A percentile compares a stretch with the other conserved stretches of the same genome.
phyloP scores from a whole-genome alignment of 2,329 filamentous ascomycete genomes.

The Chrysosphaeria jannelii region DNA sequence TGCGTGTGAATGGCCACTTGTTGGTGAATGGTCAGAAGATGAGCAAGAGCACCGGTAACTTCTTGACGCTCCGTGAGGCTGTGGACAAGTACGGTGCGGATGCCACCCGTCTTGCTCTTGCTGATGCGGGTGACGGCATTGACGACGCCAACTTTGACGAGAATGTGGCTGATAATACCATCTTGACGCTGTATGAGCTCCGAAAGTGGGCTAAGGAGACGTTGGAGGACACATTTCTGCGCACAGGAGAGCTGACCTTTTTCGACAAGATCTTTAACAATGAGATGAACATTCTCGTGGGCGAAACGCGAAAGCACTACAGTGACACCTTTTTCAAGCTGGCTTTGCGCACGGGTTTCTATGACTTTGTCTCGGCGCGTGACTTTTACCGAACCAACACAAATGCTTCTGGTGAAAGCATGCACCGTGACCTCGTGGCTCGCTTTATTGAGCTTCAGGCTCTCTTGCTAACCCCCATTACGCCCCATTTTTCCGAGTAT shows the following conservation, averaged over 20 bases:
- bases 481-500: slow-evolving; percentile 84
- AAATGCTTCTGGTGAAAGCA: slow-evolving; percentile 44
- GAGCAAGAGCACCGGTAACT: slow-evolving; percentile 93
- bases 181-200: slow-evolving; percentile 51
- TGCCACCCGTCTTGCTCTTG: slow-evolving; percentile 62
- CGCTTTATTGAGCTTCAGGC: slow-evolving; percentile 53
- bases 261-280: slow-evolving; percentile 84
- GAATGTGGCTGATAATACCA: slow-evolving; percentile 70
- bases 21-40: slow-evolving; percentile 96
- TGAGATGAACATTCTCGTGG: slow-evolving; percentile 63
- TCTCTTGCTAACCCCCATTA: slow-evolving; percentile 43
- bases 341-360: slow-evolving; percentile 62
- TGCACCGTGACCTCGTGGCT: slow-evolving; percentile 55
- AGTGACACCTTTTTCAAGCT: slow-evolving; percentile 54
- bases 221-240: slow-evolving; percentile 36
- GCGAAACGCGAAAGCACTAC: slow-evolving; percentile 53
- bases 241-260: slow-evolving; percentile 40
- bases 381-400: slow-evolving; percentile 75
- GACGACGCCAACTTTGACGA: slow-evolving; percentile 96
- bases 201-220: slow-evolving; percentile 81
- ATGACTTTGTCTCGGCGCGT: slow-evolving; percentile 63
- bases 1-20: slow-evolving; percentile 78
- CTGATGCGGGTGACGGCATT: slow-evolving; percentile 80
- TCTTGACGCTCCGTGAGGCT: slow-evolving; percentile 66
- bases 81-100: slow-evolving; percentile 86